Evolutionary conservation across 2,329 filamentous ascomycete genomes (phyloP), one percentile per base, ranked within the genome.

Genomic region (Talaromyces rugulosus): DNA sequence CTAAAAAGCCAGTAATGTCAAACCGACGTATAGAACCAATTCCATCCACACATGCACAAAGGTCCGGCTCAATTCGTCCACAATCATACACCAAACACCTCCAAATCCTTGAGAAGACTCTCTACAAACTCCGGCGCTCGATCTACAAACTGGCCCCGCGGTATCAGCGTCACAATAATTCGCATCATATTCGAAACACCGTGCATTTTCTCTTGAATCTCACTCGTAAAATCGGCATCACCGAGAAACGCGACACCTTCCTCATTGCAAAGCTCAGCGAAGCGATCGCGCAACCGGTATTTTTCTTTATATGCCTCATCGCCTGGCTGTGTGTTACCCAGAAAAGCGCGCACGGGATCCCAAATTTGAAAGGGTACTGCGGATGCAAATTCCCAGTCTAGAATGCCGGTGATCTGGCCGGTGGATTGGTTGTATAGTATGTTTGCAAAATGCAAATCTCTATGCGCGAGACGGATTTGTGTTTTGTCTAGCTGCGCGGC

Each of bases 341-440:
- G 65, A 54, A 78, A 78, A 7, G 72, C 70, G n/a, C 66, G 62
- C 4, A 65, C 65, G 1, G 76, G 74, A 56, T 76, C 72, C 75
- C 76, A 80, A 14, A 69, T 66, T 30, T 66, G 65, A 5, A 67
- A 66, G 1, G 77, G 74, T 14, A 79, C 72, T 1, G 78, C 67
- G 16, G 68, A 68, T 1, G 72, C 66, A 50, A 78, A 78, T 62
- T 78, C 77, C 75, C 74, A 78, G 67, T 74, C 73, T 11, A 75
- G 62, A 12, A 78, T 66, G 1, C 63, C 70, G 0, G 74, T 77
- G 51, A 78, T 71, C 6, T 58, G 61, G 0, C 60, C 56, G 1
- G 66, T 64, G 6, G 61, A 40, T 1, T 62, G 63, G n/a, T 74
- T 67, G 62, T 68, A 75, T 59, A 76, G 69, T 40, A 78, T 66